Conservation (phyloP, 1,284 basidiomycete genomes). For the Butyriboletus appendiculatus region DNA sequence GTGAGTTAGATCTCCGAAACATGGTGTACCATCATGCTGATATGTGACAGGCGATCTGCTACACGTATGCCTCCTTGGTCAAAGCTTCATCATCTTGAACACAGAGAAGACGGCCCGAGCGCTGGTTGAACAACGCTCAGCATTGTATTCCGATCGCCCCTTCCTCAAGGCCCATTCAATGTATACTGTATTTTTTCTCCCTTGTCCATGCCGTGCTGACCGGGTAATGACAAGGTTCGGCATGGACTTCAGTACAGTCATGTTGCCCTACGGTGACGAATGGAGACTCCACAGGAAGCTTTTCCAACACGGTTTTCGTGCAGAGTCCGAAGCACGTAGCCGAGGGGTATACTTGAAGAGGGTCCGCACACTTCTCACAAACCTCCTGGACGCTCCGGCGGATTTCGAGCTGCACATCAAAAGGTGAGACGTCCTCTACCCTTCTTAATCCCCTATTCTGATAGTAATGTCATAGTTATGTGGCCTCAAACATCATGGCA, state of each 20-base stretch:
- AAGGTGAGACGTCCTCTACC: conserved; percentile 5
- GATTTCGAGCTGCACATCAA: conserved; percentile 28
- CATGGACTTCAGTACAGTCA: conserved; percentile 25
- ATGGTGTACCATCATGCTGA: not conserved
- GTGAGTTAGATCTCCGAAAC: not conserved
- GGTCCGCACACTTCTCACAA: conserved; percentile 16
- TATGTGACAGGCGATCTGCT: conserved; percentile 20
- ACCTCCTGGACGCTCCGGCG: conserved; percentile 23
- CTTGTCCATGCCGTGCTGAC: not conserved
- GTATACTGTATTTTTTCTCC: conserved; percentile 3
- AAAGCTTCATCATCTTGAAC: conserved; percentile 26
- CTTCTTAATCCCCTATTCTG: not conserved
- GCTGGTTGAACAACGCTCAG: conserved; percentile 27
- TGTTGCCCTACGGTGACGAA: conserved; percentile 25
- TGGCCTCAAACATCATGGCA: conserved; percentile 27
- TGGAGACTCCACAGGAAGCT: conserved; percentile 29
- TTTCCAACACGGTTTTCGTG: conserved; percentile 23
- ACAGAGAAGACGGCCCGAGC: conserved; percentile 25
- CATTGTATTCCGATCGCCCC: conserved; percentile 28
- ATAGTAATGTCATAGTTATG: conserved; percentile 15
- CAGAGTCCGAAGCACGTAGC: conserved; percentile 17
- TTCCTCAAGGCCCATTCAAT: conserved; percentile 14
- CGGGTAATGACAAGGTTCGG: conserved; percentile 15
- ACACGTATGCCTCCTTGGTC: conserved; percentile 22
- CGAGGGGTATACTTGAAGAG: conserved; percentile 21